phyloP scores from a whole-genome alignment of 805 yeast species.

The Candida silvatica region DNA sequence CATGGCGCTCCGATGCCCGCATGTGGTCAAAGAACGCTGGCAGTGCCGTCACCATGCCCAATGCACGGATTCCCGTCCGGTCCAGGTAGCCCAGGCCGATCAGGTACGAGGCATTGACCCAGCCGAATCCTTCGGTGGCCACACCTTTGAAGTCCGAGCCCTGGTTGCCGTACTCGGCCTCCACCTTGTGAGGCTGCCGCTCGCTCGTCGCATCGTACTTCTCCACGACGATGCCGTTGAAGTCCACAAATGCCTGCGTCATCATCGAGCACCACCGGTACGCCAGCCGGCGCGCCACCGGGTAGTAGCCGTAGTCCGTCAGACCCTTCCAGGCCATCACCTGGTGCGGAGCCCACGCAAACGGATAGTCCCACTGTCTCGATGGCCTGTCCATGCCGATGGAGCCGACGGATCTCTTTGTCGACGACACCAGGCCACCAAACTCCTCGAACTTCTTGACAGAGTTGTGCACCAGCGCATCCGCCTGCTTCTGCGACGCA shows the following conservation, averaged over 20 bases:
- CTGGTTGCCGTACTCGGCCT: conserved; percentile 96
- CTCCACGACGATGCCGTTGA: conserved; percentile 91
- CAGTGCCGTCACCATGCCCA: conserved; percentile 76
- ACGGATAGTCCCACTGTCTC: conserved; percentile 97
- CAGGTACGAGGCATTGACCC: conserved; percentile 89
- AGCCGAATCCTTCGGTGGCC: conserved; percentile 94
- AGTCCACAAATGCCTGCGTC: conserved; percentile 85
- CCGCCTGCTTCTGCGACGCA: conserved; percentile 57
- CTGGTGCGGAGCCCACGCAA: conserved; percentile 99
- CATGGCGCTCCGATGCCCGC: conserved; percentile 31
- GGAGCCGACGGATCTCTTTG: conserved; percentile 64
- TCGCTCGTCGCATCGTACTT: conserved; percentile 85
- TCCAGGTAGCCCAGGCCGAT: conserved; percentile 64
- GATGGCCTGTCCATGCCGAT: conserved; percentile 66
- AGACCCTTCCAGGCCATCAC: conserved; percentile 90
- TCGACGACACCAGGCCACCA: conserved; percentile 88
- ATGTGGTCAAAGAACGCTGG: conserved; percentile 45
- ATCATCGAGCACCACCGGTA: conserved; percentile 88
- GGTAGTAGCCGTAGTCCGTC: conserved; percentile 56
- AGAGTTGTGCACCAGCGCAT: conserved; percentile 43
- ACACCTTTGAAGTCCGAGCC: conserved; percentile 90
- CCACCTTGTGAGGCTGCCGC: conserved; percentile 82
- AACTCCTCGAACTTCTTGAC: conserved; percentile 67
- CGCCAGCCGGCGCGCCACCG: conserved; percentile 59
- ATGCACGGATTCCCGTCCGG: conserved; percentile 59